These are phyloP conservation scores for Metahyphopichia silvanorum DNA, from an alignment of 805 yeast species.

Conservation along the genomic window DNA sequence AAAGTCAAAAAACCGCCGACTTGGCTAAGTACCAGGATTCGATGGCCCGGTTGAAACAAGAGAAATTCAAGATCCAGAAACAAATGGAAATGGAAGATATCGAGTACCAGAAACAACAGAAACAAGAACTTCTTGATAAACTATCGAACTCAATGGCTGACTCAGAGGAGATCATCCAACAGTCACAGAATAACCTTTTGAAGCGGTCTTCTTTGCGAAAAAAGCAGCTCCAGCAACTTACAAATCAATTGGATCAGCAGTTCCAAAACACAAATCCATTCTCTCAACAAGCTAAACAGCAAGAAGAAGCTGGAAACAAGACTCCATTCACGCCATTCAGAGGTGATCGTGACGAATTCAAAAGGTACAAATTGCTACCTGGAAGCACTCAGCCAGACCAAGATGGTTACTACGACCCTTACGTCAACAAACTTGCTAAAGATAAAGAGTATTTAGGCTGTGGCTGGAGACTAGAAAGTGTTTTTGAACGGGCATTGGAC, in stretches of 20 bases:
- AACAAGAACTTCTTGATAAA: slow-evolving; percentile 39
- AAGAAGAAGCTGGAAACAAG: slow-evolving; percentile 15
- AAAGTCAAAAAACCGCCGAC: slow-evolving; percentile 59
- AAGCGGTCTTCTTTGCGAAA: slow-evolving; percentile 66
- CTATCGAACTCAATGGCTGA: slow-evolving; percentile 28
- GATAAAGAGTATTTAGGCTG: slow-evolving; percentile 76
- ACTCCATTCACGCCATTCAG: slow-evolving; percentile 90
- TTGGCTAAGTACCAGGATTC: slow-evolving; percentile 62
- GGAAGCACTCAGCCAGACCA: slow-evolving; percentile 23
- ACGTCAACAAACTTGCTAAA: slow-evolving; percentile 47
- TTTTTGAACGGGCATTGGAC: slow-evolving; percentile 72
- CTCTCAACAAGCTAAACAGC: slow-evolving; percentile 20
- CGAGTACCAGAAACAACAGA: slow-evolving; percentile 38
- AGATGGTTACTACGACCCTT: slow-evolving; percentile 37
- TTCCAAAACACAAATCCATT: slow-evolving; percentile 28
- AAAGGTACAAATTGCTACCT: slow-evolving; percentile 49
- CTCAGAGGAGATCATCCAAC: slow-evolving; percentile 40
- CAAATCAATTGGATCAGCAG: slow-evolving; percentile 50
- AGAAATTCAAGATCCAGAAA: slow-evolving; percentile 63
- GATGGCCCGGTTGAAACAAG: slow-evolving; percentile 52
- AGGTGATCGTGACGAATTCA: slow-evolving; percentile 70
- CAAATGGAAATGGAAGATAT: slow-evolving; percentile 48
- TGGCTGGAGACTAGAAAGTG: slow-evolving; percentile 73
- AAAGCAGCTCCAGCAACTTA: slow-evolving; percentile 55
- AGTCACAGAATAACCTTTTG: slow-evolving; percentile 37